Base-by-base conservation (phyloP, 2,329 filamentous ascomycete species). In the Trichoderma arundinaceum region DNA sequence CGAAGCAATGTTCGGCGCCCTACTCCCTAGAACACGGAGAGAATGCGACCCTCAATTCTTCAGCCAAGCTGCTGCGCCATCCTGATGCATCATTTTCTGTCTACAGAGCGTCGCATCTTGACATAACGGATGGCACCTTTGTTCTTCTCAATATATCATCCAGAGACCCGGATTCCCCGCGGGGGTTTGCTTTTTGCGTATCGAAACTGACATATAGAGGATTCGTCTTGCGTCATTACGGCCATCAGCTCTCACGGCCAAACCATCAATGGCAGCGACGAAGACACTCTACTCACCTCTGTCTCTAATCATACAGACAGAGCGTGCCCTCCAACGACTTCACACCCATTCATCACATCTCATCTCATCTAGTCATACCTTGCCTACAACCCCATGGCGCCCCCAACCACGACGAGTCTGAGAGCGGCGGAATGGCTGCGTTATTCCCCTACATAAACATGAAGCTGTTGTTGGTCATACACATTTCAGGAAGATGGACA, bases 381-480 rank as follows among this genome's bases (percentile, higher is more conserved):
- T 41, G 0, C n/a, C 28, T 10, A 32, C 39, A 17, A 8, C 41
- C 7, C 35, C 32, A 59, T n/a, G 5, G 15, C 8, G 4, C 28
- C 38, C 32, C 17, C 32, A 32, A 6, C 15, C n/a, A n/a, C 56
- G 15, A 9, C 13, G 4, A 35, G 10, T 53, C 13, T 15, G 33
- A 46, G 15, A 28, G 19, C 44, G 12, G 12, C 33, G 22, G 19
- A 10, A 51, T 38, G 54, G 32, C 32, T 32, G 39, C 39, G 10
- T 15, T 22, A 12, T 0, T 35, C 13, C 60, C 49, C 39, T 63
- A 38, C 48, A 52, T 51, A 49, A 12, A 8, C 9, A 22, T 43
- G n/a, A 54, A 38, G 17, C 13, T n/a, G 59, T 10, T 54, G 59
- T 53, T 63, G 59, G 60, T 39, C 17, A 33, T 46, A 22, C 60